Base-by-base conservation (phyloP, 2,329 filamentous ascomycete species). In the Cladobotryum mycophilum region DNA sequence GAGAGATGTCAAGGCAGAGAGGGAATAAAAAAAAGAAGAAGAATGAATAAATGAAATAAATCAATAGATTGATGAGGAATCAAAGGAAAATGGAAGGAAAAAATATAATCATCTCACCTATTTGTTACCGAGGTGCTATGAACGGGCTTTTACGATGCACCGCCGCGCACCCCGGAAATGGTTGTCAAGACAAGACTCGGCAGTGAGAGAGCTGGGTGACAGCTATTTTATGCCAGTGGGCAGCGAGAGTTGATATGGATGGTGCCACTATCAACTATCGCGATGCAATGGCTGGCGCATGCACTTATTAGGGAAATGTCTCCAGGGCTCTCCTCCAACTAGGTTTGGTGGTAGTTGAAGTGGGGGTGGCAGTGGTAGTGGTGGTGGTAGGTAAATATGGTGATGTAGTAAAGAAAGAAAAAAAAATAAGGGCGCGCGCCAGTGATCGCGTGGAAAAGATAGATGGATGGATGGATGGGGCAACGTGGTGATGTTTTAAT, bases 241-340 rank as follows among this genome's bases (percentile, higher is more conserved):
- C 25, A 30, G 25, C 25, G 25, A 6, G 25, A 30, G 25, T 30
- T 30, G 25, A 30, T 30, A 30, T 30, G 25, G 44, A 48, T 11
- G 25, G 25, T 30, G 25, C 25, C 25, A 30, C 25, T 30, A 30
- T 30, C 25, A 30, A 30, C 25, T 30, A 30, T 17, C 17, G 36
- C 36, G 36, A 38, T 38, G 36, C 36, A 17, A 38, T 38, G 36
- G 36, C 41, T 52, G 41, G 50, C 46, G 50, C 41, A 48, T 52
- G 46, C 42, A 33, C 47, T 45, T 44, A 38, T 45, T 40, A 35
- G 46, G 17, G 12, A 20, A 42, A 18, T 20, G 20, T 17, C 36
- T 30, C n/a, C n/a, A n/a, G n/a, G n/a, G n/a, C n/a, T n/a, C n/a
- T n/a, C n/a, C n/a, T n/a, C 25, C 25, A 30, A 30, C 25, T 30